Evolutionary conservation across 768 basidiomycete species (phyloP), one percentile per base, ranked within the genome.

Genomic region (Mycena rebaudengoi): DNA sequence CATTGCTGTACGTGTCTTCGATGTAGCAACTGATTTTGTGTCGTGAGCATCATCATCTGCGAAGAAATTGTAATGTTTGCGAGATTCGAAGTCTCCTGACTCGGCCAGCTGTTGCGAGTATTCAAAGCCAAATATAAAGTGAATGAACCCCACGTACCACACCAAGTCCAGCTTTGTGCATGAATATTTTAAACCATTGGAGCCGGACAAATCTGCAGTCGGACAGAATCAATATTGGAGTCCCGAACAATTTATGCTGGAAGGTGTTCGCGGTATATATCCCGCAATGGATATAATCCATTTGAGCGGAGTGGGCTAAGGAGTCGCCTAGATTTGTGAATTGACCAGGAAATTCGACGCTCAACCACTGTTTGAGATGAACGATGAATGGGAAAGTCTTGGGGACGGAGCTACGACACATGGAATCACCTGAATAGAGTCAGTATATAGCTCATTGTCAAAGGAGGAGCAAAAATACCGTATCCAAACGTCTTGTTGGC

Each of bases 241-340:
- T 33, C 3, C n/a, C 28, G 18, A 43, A 43, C 4, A 55, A 7
- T 2, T 25, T 41, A 1, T 44, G 3, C 18, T 55, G 28, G 16
- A 55, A 20, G 14, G 53, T 55, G 16, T 55, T 55, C 7, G 7
- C 12, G 8, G 40, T 44, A 30, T 43, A 55, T 30, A 55, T 11
- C 13, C 53, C 53, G 30, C 53, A 55, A n/a, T 55, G 53, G 11
- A 55, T 32, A 30, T 43, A 55, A 41, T 55, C 53, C 3, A 20
- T 43, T 33, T 55, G 53, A 13, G 26, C 14, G 1, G 53, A n/a
- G 25, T 55, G 53, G 5, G 14, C 41, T 6, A 55, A 30, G 11
- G 13, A 7, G 14, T 55, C 53, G 5, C 41, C 53, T 7, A 21
- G 18, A n/a, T 32, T 43, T 2, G 26, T 43, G 35, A 55, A 55